Evolutionary conservation across 2,329 filamentous ascomycete species (phyloP).

Genomic region (Colletotrichum navitas): DNA sequence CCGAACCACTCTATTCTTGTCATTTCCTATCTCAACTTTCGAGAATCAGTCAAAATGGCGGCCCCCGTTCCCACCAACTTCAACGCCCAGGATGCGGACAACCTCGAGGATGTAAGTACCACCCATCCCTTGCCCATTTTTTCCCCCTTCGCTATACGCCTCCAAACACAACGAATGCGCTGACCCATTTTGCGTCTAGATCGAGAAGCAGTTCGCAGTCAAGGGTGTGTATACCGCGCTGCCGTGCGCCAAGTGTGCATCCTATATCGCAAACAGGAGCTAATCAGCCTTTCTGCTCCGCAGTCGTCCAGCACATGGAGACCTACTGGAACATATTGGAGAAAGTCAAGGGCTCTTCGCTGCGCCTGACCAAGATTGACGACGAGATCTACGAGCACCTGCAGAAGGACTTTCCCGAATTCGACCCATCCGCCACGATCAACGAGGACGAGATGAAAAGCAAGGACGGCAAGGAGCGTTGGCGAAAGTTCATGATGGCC

Average conservation of each 20-base stretch:
- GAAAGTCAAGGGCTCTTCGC: constrained; percentile 86
- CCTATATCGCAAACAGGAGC: neutral
- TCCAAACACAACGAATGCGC: constrained; percentile 1
- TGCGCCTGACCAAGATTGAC: constrained; percentile 94
- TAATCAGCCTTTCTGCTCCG: neutral
- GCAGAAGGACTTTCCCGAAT: constrained; percentile 89
- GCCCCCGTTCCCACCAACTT: constrained; percentile 65
- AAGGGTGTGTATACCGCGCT: constrained; percentile 72
- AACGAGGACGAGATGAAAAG: constrained; percentile 98
- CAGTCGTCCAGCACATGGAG: constrained; percentile 92
- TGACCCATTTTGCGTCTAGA: constrained; percentile 63
- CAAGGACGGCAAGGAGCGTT: constrained; percentile 92
- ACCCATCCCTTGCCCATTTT: constrained; percentile 5
- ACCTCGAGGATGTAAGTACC: constrained; percentile 67
- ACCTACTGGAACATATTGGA: constrained; percentile 98
- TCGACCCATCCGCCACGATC: constrained; percentile 84
- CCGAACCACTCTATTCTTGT: neutral
- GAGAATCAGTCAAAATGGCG: constrained; percentile 16
- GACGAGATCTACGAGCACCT: constrained; percentile 95
- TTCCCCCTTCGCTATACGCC: neutral
- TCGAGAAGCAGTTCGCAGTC: constrained; percentile 99
- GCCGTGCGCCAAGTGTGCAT: too few species aligned
- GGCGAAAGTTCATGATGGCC: constrained; percentile 92
- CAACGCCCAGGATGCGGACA: constrained; percentile 67
- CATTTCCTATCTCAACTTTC: neutral